phyloP scores from a whole-genome alignment of 2,329 filamentous ascomycete genomes.

The Claviceps sp. region DNA sequence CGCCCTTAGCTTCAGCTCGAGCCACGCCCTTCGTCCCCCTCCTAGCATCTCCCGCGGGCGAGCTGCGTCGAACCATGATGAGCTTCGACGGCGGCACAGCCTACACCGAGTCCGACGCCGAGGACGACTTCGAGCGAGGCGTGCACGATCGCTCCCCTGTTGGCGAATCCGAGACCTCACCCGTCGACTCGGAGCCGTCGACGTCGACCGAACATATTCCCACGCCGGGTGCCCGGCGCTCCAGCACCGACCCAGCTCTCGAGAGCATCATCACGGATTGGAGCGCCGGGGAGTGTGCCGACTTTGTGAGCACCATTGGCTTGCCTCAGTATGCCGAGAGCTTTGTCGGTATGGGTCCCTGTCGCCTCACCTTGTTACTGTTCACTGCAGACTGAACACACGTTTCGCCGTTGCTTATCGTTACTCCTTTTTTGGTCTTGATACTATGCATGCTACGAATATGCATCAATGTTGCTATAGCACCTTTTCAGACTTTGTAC shows the following conservation, averaged over 20 bases:
- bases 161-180: conserved; percentile 55
- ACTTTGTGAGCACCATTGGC: conserved; percentile 71
- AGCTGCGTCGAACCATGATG: conserved; percentile 26
- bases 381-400: not conserved
- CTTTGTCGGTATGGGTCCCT: conserved; percentile 56
- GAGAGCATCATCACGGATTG: conserved; percentile 68
- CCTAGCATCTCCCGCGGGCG: not conserved
- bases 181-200: conserved; percentile 58
- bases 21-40: not conserved
- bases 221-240: conserved; percentile 59
- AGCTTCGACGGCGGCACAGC: conserved; percentile 53
- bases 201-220: conserved; percentile 63
- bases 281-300: conserved; percentile 78
- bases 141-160: conserved; percentile 54
- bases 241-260: conserved; percentile 51
- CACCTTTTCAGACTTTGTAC: too few relatives aligned
- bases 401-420: too few relatives aligned
- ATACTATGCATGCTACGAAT: too few relatives aligned
- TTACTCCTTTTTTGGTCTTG: too few relatives aligned
- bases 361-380: conserved; percentile 9
- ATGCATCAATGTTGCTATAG: too few relatives aligned
- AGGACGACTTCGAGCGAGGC: conserved; percentile 72
- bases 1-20: not conserved
- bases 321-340: conserved; percentile 69
- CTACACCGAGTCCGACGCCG: conserved; percentile 68